Evolutionary conservation across 352 stramenopile genomes (phyloP).

Genomic region (Phytopythium vexans): DNA sequence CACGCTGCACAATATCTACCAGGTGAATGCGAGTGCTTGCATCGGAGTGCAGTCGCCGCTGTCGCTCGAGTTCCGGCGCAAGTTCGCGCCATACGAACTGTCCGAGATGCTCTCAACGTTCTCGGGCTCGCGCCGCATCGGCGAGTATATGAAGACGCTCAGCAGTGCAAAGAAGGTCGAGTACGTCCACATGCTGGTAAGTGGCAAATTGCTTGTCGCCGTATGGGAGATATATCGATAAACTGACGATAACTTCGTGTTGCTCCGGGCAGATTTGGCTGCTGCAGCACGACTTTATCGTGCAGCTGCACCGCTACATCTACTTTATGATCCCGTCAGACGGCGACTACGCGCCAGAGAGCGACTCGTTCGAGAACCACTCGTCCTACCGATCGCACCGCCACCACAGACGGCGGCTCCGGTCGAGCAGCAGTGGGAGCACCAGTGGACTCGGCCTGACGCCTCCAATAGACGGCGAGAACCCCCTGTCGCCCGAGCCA

Average conservation of each 20-base stretch:
- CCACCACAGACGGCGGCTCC: constrained; percentile 17
- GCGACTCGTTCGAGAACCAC: constrained; percentile 27
- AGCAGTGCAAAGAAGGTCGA: constrained; percentile 64
- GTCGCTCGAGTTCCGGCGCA: constrained; percentile 70
- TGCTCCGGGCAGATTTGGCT: constrained; percentile 58
- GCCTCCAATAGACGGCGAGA: constrained; percentile 9
- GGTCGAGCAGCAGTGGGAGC: constrained; percentile 16
- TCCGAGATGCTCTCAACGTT: constrained; percentile 73
- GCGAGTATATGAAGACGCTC: constrained; percentile 79
- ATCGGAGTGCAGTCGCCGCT: constrained; percentile 42
- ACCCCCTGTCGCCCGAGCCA: constrained; percentile 1
- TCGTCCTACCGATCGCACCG: constrained; percentile 15
- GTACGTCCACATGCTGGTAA: constrained; percentile 83
- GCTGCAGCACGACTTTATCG: constrained; percentile 78
- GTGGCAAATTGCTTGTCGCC: not conserved
- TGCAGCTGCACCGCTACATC: constrained; percentile 83
- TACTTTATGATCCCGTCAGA: constrained; percentile 85
- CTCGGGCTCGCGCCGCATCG: constrained; percentile 62
- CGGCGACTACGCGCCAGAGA: constrained; percentile 43
- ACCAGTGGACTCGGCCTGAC: constrained; percentile 21
- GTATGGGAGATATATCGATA: no score
- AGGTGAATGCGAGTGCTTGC: constrained; percentile 61
- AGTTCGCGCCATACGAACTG: constrained; percentile 68
- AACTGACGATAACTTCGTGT: not conserved
- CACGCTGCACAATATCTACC: constrained; percentile 86